A percentile compares a stretch with the other conserved stretches of the same genome.
phyloP scores from a whole-genome alignment of 2,329 filamentous ascomycete species.

The Neonectria sp. region DNA sequence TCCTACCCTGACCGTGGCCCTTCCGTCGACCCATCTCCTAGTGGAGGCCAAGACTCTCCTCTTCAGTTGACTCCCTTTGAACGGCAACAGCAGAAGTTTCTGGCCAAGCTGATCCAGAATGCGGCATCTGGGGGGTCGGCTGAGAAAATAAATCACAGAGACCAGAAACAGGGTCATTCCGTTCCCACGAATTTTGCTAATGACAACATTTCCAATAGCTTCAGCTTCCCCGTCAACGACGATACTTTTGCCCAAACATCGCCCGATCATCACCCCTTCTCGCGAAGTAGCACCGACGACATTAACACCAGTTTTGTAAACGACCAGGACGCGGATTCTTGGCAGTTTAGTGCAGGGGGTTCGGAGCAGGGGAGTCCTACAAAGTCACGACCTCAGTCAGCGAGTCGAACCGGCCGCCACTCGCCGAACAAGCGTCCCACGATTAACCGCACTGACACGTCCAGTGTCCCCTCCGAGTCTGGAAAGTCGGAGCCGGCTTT shows the following conservation, averaged over 20 bases:
- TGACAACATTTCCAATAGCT: constrained; percentile 59
- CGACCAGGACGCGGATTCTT: constrained; percentile 61
- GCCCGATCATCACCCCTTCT: constrained; percentile 58
- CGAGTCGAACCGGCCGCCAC: constrained; percentile 58
- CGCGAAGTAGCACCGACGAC: constrained; percentile 69
- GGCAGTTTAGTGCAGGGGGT: constrained; percentile 68
- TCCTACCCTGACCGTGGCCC: constrained; percentile 24
- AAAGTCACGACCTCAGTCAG: constrained; percentile 55
- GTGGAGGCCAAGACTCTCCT: constrained; percentile 49
- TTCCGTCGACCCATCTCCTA: constrained; percentile 44
- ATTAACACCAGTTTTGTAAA: constrained; percentile 74
- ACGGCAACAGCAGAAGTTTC: constrained; percentile 55
- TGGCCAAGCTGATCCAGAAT: constrained; percentile 56
- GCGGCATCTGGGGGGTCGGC: constrained; percentile 33
- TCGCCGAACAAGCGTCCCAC: constrained; percentile 54
- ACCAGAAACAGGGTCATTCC: constrained; percentile 11
- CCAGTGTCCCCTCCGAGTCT: constrained; percentile 41
- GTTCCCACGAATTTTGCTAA: constrained; percentile 49
- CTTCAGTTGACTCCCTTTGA: constrained; percentile 57
- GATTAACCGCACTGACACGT: constrained; percentile 40
- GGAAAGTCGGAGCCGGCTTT: constrained; percentile 56
- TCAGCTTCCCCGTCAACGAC: constrained; percentile 63
- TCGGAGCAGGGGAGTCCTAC: constrained; percentile 48
- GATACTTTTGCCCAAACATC: constrained; percentile 57
- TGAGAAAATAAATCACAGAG: constrained; percentile 31